phyloP scores from a whole-genome alignment of 345 rosid genomes.

The Salix koriyanagi region DNA sequence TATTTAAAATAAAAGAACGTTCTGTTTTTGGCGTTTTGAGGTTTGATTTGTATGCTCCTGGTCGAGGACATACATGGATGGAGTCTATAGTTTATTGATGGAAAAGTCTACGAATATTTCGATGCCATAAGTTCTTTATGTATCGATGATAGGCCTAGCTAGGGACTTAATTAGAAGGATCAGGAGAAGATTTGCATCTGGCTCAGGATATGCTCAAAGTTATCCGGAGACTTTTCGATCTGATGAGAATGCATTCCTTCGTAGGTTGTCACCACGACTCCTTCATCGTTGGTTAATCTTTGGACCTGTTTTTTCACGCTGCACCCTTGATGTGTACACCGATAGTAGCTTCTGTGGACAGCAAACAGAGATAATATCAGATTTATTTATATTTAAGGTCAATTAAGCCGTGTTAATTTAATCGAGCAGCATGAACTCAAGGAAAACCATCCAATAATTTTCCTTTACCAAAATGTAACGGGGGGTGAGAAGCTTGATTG shows the following conservation, averaged over 20 bases:
- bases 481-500: not conserved
- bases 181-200: slow-evolving; percentile 29
- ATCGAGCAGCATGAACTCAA: not conserved
- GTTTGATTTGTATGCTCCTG: not conserved
- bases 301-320: slow-evolving; percentile 34
- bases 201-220: slow-evolving; percentile 28
- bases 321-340: slow-evolving; percentile 33
- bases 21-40: not conserved
- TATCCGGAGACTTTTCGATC: slow-evolving; percentile 28
- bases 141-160: not conserved
- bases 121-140: not conserved
- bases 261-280: slow-evolving; percentile 27
- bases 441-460: not conserved
- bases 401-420: not conserved
- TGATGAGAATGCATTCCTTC: slow-evolving; percentile 33
- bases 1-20: too few species aligned
- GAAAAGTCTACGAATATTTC: too few species aligned
- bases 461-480: not conserved
- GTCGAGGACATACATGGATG: too few species aligned
- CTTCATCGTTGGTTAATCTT: slow-evolving; percentile 28
- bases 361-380: not conserved
- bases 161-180: not conserved
- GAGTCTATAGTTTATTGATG: too few species aligned
- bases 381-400: not conserved
- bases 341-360: slow-evolving; percentile 26